phyloP scores from a whole-genome alignment of 345 rosid species.

The Hevea brasiliensis region DNA sequence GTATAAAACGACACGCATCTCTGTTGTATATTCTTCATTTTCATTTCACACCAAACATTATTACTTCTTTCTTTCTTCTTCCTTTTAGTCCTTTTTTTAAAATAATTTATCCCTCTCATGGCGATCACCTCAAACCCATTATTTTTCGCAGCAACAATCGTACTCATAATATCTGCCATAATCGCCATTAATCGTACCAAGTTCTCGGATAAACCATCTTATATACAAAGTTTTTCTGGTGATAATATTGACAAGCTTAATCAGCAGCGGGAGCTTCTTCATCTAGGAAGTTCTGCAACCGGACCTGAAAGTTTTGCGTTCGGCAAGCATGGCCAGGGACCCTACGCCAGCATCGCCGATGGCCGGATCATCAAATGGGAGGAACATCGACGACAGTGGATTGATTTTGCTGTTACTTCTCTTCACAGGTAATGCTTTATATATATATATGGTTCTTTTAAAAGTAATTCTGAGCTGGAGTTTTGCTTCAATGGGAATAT shows the following conservation, averaged over 20 bases:
- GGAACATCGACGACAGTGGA: not conserved
- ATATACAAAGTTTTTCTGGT: too few relatives aligned
- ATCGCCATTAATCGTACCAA: not conserved
- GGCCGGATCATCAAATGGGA: constrained; percentile 9
- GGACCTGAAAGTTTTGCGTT: constrained; percentile 19
- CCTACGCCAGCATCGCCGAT: constrained; percentile 9
- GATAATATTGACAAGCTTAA: too few relatives aligned
- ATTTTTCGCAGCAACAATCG: not conserved
- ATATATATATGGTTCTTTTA: too few relatives aligned
- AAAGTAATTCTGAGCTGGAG: too few relatives aligned
- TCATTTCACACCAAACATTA: too few relatives aligned
- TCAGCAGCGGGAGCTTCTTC: not conserved
- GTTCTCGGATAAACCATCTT: not conserved
- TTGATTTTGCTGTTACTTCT: constrained; percentile 10
- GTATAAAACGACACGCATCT: too few relatives aligned
- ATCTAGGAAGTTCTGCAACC: not conserved
- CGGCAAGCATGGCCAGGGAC: not conserved
- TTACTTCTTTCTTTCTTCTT: too few relatives aligned
- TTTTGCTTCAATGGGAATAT: too few relatives aligned
- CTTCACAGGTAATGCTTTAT: not conserved
- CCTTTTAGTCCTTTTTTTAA: too few relatives aligned
- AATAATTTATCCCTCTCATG: too few relatives aligned
- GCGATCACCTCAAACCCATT: not conserved
- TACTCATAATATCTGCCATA: not conserved
- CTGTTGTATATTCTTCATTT: too few relatives aligned